Evolutionary conservation across 2,329 filamentous ascomycete genomes (phyloP), one percentile per base, ranked within the genome.

Genomic region (Venturia aucupariae): DNA sequence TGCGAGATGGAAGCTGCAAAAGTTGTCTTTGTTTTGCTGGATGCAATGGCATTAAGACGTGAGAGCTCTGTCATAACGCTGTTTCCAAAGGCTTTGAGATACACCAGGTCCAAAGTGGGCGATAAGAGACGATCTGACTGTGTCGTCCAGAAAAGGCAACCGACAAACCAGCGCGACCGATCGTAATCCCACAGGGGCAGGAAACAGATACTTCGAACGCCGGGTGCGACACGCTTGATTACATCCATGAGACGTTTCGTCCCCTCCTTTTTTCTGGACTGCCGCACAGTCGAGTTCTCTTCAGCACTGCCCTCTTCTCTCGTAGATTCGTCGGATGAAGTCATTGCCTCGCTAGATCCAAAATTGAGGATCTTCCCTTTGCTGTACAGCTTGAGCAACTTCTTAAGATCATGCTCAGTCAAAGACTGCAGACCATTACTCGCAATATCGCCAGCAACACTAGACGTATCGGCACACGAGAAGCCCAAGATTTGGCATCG

Each of bases 51-150:
- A 65, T 84, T 80, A 57, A 83, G 66, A 1, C 81, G 76, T 0
- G 80, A 77, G 0, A 86, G 74, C 62, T 87, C 84, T 0, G 81
- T 78, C 76, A 85, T 84, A 17, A 84, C 80, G 0, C 80, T 79
- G 63, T 81, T 80, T 0, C 79, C 79, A 66, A 85, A 84, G 0
- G 79, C 80, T 4, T 74, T 72, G 6, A 85, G 73, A 41, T 81
- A 82, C 11, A 76, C 80, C 2, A 86, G 73, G 44, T 85, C 83
- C 7, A 78, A 76, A 27, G 78, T 73, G 0, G 74, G 67, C 0
- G 77, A 78, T 39, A 85, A 79, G 2, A 76, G 71, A 2, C 80
- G 77, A 0, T 75, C 77, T 1, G 75, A 72, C 17, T 61, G 32
- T 4, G 24, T 32, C 13, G 39, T 63, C 73, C 73, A 11, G 72